Base-by-base conservation (phyloP, 345 rosid genomes). In the Dovyalis caffra region DNA sequence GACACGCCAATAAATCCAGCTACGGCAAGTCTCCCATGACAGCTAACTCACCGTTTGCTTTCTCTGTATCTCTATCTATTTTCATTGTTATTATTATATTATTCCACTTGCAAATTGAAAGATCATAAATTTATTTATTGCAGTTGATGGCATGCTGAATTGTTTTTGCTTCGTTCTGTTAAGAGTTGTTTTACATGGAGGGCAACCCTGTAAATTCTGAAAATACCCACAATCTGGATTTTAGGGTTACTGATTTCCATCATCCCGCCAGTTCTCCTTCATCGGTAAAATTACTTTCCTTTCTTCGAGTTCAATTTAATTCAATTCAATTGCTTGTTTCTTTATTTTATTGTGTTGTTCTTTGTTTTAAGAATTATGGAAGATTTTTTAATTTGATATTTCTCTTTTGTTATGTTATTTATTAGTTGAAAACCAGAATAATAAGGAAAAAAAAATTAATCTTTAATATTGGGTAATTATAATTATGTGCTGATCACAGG, bases 121-220 rank as follows among this genome's bases (percentile, higher is more conserved):
- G 14, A 53, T 53, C 26, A 8, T n/a, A 21, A 53, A n/a, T 43
- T 12, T 43, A 9, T 53, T n/a, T 53, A 23, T n/a, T 53, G 25
- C 28, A n/a, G 5, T 0, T 53, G 28, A 62, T n/a, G n/a, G n/a
- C n/a, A n/a, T 62, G 35, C 37, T 62, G 66, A 62, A 38, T 25
- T 12, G 29, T 4, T 66, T n/a, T 35, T 34, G 69, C 40, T n/a
- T 37, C 40, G 15, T n/a, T 18, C 43, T 35, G 38, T 1, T 12
- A n/a, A 35, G 45, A 11, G 26, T 66, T 64, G 21, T 28, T 58
- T 15, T 37, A 15, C 4, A 87, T 87, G 88, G 88, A 81, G 66
- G 81, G 32, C 58, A 56, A 49, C 68, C 49, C 68, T 61, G 64
- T 31, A 23, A 63, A 73, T 65, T 56, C 58, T 15, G n/a, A 62